Base-by-base conservation (phyloP, 441 rosid genomes). In the Croton laevigatus region DNA sequence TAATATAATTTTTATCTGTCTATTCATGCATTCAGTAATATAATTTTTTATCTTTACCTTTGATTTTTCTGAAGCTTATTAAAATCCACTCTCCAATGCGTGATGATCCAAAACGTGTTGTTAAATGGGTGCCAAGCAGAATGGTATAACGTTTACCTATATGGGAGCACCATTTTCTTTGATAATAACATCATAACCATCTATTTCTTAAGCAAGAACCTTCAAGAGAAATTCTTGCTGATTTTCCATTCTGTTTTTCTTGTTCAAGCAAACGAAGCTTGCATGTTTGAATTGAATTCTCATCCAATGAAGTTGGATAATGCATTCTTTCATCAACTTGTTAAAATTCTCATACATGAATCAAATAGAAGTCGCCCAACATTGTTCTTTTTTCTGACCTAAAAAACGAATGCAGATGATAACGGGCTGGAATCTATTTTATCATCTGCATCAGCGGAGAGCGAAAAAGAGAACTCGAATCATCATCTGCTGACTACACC, bases 31-130 rank as follows among this genome's bases (percentile, higher is more conserved):
- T 22, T 69, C 46, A 42, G 36, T 58, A 51, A 58, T 17, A 12
- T 62, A 64, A 17, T 69, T 23, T 69, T 45, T 68, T 68, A 54
- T 34, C n/a, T 74, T 53, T 68, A 32, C 58, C 69, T 66, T 63
- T 78, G 12, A 54, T 46, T 75, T 76, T 17, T 78, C 63, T n/a
- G n/a, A 62, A 95, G 99, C 97, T 95, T 59, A 81, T 93, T 66
- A 95, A 89, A 85, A 95, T 93, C 67, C 98, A 93, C 82, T 95
- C 98, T 62, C 98, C 98, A 40, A 84, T 91, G 95, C 81, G 97
- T 71, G 80, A 91, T 82, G 89, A 89, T 81, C 89, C 84, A 22
- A 75, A 81, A 78, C 87, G 91, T 53, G 79, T 82, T 5, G 89
- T 95, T 76, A 80, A 86, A 85, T 88, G 84, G 89, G 79, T 91